A percentile compares a stretch with the other conserved stretches of the same genome.
These are phyloP conservation scores for Botryococcus braunii DNA, from an alignment of 163 green algal species.

Conservation along the genomic window DNA sequence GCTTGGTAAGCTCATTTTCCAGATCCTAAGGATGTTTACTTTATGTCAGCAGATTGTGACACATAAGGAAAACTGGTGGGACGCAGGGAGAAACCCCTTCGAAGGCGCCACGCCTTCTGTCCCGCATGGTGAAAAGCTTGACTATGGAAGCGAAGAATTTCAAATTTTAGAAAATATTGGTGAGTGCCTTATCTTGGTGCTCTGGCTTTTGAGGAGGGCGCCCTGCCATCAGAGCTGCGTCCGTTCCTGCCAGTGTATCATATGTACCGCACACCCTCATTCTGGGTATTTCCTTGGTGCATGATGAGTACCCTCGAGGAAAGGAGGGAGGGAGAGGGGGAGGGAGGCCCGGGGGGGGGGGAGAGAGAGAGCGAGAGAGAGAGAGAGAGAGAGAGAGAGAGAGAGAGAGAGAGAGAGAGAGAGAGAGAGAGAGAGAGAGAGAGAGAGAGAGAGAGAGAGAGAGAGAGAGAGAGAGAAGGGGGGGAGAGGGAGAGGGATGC, in stretches of 20 bases:
- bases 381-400: too few species aligned
- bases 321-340: not conserved
- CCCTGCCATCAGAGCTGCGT: too few species aligned
- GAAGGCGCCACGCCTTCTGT: constrained; percentile 79
- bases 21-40: too few species aligned
- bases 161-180: constrained; percentile 44
- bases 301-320: too few species aligned
- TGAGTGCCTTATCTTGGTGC: not conserved
- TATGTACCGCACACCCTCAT: too few species aligned
- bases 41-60: too few species aligned
- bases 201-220: not conserved
- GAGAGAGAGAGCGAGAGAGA: not conserved
- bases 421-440: too few species aligned
- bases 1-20: too few species aligned
- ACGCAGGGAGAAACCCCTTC: constrained; percentile 80
- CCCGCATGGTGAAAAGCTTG: constrained; percentile 66
- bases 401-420: too few species aligned
- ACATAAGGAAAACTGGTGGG: not conserved
- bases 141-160: constrained; percentile 67
- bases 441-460: not conserved
- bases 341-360: not conserved
- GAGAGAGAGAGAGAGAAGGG: not conserved
- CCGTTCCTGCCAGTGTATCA: too few species aligned
- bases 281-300: too few species aligned
- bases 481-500: not conserved